Base-by-base conservation (phyloP, 495 filamentous ascomycete species). In the Trichoderma erinaceum region DNA sequence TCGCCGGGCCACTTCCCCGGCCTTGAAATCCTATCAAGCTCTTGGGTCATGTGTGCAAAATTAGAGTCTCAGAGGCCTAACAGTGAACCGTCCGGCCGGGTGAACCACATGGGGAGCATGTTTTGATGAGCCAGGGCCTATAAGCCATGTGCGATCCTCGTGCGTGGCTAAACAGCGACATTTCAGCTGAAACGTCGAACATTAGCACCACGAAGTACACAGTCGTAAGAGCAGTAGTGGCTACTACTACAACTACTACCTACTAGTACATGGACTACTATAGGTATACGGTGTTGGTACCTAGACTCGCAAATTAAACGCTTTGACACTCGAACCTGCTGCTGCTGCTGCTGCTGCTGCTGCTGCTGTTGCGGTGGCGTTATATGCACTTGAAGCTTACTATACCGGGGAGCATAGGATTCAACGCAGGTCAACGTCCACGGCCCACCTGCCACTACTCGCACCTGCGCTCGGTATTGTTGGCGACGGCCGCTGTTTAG, bases 61-160 rank as follows among this genome's bases (percentile, higher is more conserved):
- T 61, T 61, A 25, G 25, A 61, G 56, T 61, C 56, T 61, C 56
- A 32, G 25, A 25, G 56, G 25, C 56, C 56, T 18, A 32, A 61
- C 56, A 32, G 56, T 25, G 56, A 61, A 61, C 56, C 56, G 56
- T 61, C 56, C 56, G 12, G 25, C 56, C 27, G 56, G 56, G 56
- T 61, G 56, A 61, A 32, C 56, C 56, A 21, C 56, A 61, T 61
- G 56, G 56, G 25, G 56, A 61, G 29, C 56, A 29, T 61, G 56
- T 18, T 27, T 13, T 15, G 27, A 32, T 61, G 56, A 61, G 13
- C 56, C 1, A 61, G 56, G 56, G 56, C 56, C 13, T 15, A 18
- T 58, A 58, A 18, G 50, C 50, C 50, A 25, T 58, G 50, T 27
- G 50, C 21, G 50, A 58, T 58, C 50, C 50, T 58, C 50, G 50